Evolutionary conservation across 257 asterid species (phyloP).

Genomic region (Capsicum baccatum): DNA sequence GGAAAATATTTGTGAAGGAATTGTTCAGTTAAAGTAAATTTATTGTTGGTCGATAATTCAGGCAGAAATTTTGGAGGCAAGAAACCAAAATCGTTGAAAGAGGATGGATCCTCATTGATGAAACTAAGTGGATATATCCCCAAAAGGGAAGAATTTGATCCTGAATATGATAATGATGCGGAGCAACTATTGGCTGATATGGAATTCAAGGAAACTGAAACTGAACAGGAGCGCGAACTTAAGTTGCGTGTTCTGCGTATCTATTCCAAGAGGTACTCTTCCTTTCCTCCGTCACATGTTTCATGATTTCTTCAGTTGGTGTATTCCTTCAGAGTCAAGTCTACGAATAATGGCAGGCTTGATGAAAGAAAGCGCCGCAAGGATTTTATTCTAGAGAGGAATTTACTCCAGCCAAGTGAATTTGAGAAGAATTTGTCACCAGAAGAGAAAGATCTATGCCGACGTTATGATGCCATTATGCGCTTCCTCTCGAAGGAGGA

Average conservation of each 20-base stretch:
- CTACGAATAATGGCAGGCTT: conserved; percentile 57
- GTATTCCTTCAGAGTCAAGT: conserved; percentile 17
- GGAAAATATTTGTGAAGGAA: not conserved
- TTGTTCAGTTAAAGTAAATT: conserved; percentile 13
- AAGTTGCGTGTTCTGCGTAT: conserved; percentile 74
- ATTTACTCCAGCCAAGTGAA: conserved; percentile 64
- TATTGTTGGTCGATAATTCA: conserved; percentile 46
- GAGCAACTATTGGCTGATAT: conserved; percentile 85
- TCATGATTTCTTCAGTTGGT: conserved; percentile 1
- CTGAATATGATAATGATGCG: conserved; percentile 90
- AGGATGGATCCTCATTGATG: conserved; percentile 64
- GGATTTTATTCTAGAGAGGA: conserved; percentile 75
- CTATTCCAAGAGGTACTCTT: conserved; percentile 69
- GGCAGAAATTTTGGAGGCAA: conserved; percentile 70
- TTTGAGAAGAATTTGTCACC: conserved; percentile 56
- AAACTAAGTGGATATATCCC: conserved; percentile 75
- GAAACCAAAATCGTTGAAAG: conserved; percentile 58
- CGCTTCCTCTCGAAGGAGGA: conserved; percentile 80
- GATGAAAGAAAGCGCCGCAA: conserved; percentile 87
- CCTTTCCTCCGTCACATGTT: conserved; percentile 3
- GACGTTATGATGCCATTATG: conserved; percentile 70
- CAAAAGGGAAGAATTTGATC: conserved; percentile 82
- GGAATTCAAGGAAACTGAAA: conserved; percentile 88
- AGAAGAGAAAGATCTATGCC: conserved; percentile 70
- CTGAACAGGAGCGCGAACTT: conserved; percentile 74